Percentiles rank a stretch among this genome's conserved stretches.
Evolutionary conservation across 1,139 yeast species (phyloP).

Genomic region (Debaryomycetaceae sp.): DNA sequence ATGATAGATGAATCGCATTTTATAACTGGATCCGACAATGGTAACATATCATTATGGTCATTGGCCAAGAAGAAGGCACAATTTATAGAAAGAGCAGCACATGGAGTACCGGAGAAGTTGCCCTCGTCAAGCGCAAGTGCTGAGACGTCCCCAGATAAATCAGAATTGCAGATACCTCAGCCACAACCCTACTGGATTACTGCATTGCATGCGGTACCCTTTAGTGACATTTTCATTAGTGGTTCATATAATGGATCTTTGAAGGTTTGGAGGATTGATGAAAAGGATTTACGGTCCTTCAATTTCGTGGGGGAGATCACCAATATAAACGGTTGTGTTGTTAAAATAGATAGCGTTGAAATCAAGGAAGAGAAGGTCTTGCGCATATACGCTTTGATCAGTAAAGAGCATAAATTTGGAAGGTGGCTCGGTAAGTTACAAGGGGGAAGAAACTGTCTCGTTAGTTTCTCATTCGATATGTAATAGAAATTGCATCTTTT

Average conservation of each 20-base stretch:
- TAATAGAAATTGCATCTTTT: slow-evolving; percentile 10
- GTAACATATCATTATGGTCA: slow-evolving; percentile 85
- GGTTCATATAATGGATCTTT: slow-evolving; percentile 86
- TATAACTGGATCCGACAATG: slow-evolving; percentile 93
- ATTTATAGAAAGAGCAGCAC: slow-evolving; percentile 64
- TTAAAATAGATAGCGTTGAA: slow-evolving; percentile 65
- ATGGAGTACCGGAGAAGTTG: slow-evolving; percentile 64
- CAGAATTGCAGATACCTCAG: slow-evolving; percentile 56
- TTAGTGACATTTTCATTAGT: slow-evolving; percentile 73
- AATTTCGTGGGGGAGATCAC: slow-evolving; percentile 50
- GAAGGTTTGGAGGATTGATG: slow-evolving; percentile 70
- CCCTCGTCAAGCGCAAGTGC: slow-evolving; percentile 61
- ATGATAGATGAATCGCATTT: slow-evolving; percentile 93
- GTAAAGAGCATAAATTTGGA: slow-evolving; percentile 86
- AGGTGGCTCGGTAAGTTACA: slow-evolving; percentile 60
- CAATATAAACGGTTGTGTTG: slow-evolving; percentile 71
- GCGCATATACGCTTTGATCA: slow-evolving; percentile 60
- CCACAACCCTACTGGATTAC: slow-evolving; percentile 86
- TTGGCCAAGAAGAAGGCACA: slow-evolving; percentile 85
- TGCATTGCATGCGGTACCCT: slow-evolving; percentile 82
- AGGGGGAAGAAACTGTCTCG: slow-evolving; percentile 42
- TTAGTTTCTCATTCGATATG: slow-evolving; percentile 36
- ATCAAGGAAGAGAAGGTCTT: slow-evolving; percentile 46
- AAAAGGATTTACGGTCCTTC: slow-evolving; percentile 59
- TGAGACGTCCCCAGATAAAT: slow-evolving; percentile 43